phyloP scores from a whole-genome alignment of 2,329 filamentous ascomycete species.

The Dactylellina cionopaga region DNA sequence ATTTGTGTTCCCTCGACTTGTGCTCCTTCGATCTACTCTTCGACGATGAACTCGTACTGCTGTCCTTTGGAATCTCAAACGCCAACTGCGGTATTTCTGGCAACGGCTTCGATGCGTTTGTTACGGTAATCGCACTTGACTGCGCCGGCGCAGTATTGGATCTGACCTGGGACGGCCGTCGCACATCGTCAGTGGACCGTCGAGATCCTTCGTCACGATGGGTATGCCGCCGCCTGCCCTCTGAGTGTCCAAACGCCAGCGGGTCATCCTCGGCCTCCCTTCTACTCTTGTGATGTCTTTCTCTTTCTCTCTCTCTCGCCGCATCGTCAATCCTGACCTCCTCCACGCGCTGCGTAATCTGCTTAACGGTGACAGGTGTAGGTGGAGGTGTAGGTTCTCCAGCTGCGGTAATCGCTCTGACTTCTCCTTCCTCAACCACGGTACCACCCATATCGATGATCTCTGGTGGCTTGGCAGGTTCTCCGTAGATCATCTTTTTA shows the following conservation, averaged over 20 bases:
- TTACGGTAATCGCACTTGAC: neutral
- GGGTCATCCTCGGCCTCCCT: conserved; percentile 34
- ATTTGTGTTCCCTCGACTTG: neutral
- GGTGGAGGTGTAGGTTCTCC: conserved; percentile 14
- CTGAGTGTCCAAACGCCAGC: conserved; percentile 43
- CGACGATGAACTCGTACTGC: conserved; percentile 10
- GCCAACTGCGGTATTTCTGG: conserved; percentile 36
- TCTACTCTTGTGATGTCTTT: conserved; percentile 22
- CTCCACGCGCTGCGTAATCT: conserved; percentile 25
- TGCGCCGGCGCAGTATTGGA: conserved; percentile 32
- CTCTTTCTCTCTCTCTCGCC: conserved; percentile 40
- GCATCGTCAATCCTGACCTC: conserved; percentile 40
- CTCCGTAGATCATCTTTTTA: conserved; percentile 72
- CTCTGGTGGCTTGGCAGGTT: conserved; percentile 42
- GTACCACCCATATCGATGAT: conserved; percentile 49
- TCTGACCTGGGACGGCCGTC: conserved; percentile 23
- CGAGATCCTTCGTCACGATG: conserved; percentile 29
- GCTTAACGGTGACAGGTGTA: neutral
- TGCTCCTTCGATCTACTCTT: neutral
- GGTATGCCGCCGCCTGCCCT: conserved; percentile 9
- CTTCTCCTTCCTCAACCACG: conserved; percentile 44
- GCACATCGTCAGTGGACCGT: conserved; percentile 21
- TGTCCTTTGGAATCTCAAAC: conserved; percentile 36
- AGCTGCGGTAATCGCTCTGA: conserved; percentile 25
- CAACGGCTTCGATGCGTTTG: neutral